These are phyloP conservation scores for Cylindrodendrum hubeiense DNA, from an alignment of 2,329 filamentous ascomycete genomes.

Conservation along the genomic window DNA sequence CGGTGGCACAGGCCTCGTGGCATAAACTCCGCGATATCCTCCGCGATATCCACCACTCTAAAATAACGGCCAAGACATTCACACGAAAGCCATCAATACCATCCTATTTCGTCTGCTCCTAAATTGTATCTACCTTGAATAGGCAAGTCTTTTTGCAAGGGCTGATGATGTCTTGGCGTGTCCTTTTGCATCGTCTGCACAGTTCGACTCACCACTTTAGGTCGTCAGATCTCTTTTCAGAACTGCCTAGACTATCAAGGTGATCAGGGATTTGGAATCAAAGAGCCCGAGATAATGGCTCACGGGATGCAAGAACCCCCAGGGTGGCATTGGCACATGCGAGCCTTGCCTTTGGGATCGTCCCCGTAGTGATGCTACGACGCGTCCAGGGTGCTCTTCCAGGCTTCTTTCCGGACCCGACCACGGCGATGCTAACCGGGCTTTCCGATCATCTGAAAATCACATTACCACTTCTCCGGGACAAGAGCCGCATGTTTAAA, in stretches of 20 bases:
- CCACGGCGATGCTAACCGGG: slow-evolving; percentile 10
- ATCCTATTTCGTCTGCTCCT: not conserved
- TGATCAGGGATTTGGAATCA: not conserved
- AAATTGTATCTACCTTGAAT: not conserved
- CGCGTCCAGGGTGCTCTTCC: not conserved
- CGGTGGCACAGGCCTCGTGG: too few species aligned
- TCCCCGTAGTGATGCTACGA: not conserved
- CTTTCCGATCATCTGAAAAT: slow-evolving; percentile 11
- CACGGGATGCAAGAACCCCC: not conserved
- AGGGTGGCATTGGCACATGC: not conserved
- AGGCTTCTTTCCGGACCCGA: slow-evolving; percentile 11
- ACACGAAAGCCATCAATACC: not conserved
- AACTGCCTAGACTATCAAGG: not conserved
- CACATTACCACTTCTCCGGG: not conserved
- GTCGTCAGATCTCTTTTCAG: not conserved
- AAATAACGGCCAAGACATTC: not conserved
- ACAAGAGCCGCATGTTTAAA: slow-evolving; percentile 7
- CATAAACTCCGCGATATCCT: not conserved
- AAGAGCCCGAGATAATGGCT: not conserved
- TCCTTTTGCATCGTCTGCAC: not conserved
- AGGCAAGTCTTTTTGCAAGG: not conserved
- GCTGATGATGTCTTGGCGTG: not conserved
- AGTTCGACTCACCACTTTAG: not conserved
- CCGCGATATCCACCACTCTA: not conserved
- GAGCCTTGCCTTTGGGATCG: not conserved